These are phyloP conservation scores for Penicillium bialowiezense DNA, from an alignment of 495 filamentous ascomycete genomes.

Conservation along the genomic window DNA sequence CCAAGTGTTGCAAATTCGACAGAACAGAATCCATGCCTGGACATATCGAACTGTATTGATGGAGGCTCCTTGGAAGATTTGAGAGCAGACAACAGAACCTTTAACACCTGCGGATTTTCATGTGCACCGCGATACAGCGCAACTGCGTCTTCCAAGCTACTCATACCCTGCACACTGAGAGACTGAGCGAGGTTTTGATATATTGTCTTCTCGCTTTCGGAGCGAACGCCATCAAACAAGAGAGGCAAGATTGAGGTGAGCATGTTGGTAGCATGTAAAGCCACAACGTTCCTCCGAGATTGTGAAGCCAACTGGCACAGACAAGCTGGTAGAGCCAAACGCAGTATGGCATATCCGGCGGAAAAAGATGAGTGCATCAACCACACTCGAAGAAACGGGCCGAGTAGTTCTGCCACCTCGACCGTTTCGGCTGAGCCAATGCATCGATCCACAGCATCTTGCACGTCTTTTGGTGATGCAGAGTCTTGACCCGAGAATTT, in stretches of 20 bases:
- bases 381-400: slow-evolving; percentile 43
- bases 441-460: slow-evolving; percentile 30
- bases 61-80: slow-evolving; percentile 71
- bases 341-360: slow-evolving; percentile 24
- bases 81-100: slow-evolving; percentile 72
- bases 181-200: slow-evolving; percentile 49
- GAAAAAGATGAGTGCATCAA: slow-evolving; percentile 28
- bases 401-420: slow-evolving; percentile 40
- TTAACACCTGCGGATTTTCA: slow-evolving; percentile 57
- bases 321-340: slow-evolving; percentile 38
- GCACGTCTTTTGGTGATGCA: slow-evolving; percentile 20
- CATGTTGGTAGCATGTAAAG: slow-evolving; percentile 74
- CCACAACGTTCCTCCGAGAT: slow-evolving; percentile 72
- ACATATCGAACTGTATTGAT: slow-evolving; percentile 92
- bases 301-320: slow-evolving; percentile 45
- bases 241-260: slow-evolving; percentile 69
- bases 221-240: slow-evolving; percentile 52
- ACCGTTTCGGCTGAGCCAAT: slow-evolving; percentile 41
- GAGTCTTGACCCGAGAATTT: slow-evolving; percentile 20
- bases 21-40: slow-evolving; percentile 79
- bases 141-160: slow-evolving; percentile 73
- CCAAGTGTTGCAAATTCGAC: slow-evolving; percentile 83
- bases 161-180: slow-evolving; percentile 58
- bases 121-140: slow-evolving; percentile 66
- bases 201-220: slow-evolving; percentile 50